phyloP scores from a whole-genome alignment of 2,329 filamentous ascomycete species.

The Herpotrichia juniperi region DNA sequence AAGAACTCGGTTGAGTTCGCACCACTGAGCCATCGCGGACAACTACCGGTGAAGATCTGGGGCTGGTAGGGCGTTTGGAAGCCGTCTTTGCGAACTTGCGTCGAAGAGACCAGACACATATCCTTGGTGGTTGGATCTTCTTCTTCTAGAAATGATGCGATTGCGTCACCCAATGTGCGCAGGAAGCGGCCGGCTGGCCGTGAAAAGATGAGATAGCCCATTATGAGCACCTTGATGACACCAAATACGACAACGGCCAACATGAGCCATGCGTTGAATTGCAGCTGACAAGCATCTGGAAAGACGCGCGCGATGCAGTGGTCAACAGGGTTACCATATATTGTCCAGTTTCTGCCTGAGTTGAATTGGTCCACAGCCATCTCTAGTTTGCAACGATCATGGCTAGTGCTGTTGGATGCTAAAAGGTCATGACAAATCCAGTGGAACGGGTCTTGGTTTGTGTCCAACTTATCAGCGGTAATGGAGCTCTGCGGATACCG shows the following conservation, averaged over 20 bases:
- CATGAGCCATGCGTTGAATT: slow-evolving; percentile 24
- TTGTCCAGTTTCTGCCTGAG: slow-evolving; percentile 19
- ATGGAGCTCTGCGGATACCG: slow-evolving; percentile 16
- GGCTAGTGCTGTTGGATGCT: neutral
- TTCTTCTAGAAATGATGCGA: slow-evolving; percentile 7
- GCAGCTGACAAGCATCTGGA: slow-evolving; percentile 19
- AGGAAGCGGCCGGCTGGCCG: slow-evolving; percentile 6
- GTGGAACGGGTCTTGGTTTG: slow-evolving; percentile 18
- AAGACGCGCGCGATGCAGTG: slow-evolving; percentile 17
- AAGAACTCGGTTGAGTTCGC: neutral
- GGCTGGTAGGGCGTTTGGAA: neutral
- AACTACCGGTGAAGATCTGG: neutral
- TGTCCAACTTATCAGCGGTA: slow-evolving; percentile 10
- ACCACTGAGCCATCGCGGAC: neutral
- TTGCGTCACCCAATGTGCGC: neutral
- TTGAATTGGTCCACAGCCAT: slow-evolving; percentile 1
- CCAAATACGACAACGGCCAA: slow-evolving; percentile 19
- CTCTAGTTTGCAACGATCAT: slow-evolving; percentile 8
- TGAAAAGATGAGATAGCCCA: slow-evolving; percentile 16
- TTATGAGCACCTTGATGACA: slow-evolving; percentile 18
- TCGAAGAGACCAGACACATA: slow-evolving; percentile 20
- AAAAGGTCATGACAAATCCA: slow-evolving; percentile 21
- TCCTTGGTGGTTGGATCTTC: slow-evolving; percentile 14
- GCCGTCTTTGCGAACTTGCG: neutral
- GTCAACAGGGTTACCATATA: slow-evolving; percentile 16